These are phyloP conservation scores for Metschnikowia orientalis DNA, from an alignment of 805 yeast species.

Conservation along the genomic window DNA sequence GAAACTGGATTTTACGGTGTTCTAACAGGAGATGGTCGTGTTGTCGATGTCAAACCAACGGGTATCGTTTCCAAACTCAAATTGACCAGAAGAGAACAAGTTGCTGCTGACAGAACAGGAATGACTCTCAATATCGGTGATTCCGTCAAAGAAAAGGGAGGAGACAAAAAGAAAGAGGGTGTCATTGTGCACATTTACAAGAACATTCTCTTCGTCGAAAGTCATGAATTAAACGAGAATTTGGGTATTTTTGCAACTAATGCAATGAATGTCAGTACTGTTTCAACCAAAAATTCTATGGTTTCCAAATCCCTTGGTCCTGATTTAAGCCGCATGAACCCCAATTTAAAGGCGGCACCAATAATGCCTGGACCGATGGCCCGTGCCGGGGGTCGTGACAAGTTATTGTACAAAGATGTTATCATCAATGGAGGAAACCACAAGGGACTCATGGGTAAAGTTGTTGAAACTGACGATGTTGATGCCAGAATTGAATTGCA, in stretches of 20 bases:
- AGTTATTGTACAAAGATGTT: conserved; percentile 76
- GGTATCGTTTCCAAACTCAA: conserved; percentile 77
- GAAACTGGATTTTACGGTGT: conserved; percentile 84
- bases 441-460: conserved; percentile 91
- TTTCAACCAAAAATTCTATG: conserved; percentile 77
- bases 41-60: conserved; percentile 65
- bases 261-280: conserved; percentile 71
- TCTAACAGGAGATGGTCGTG: conserved; percentile 76
- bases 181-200: conserved; percentile 81
- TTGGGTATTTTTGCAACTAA: conserved; percentile 86
- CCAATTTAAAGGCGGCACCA: conserved; percentile 51
- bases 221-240: conserved; percentile 75
- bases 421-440: conserved; percentile 87
- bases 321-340: conserved; percentile 85
- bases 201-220: conserved; percentile 71
- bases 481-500: conserved; percentile 91
- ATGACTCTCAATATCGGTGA: conserved; percentile 85
- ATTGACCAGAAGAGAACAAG: conserved; percentile 60
- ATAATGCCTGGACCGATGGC: conserved; percentile 47
- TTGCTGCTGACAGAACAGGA: conserved; percentile 84
- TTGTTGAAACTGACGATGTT: conserved; percentile 89
- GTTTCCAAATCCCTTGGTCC: conserved; percentile 50
- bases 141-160: conserved; percentile 76
- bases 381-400: conserved; percentile 70
- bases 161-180: conserved; percentile 82